Evolutionary conservation across 306 rosid genomes (phyloP), one percentile per base, ranked within the genome.

Genomic region (Pyrus betulifolia): DNA sequence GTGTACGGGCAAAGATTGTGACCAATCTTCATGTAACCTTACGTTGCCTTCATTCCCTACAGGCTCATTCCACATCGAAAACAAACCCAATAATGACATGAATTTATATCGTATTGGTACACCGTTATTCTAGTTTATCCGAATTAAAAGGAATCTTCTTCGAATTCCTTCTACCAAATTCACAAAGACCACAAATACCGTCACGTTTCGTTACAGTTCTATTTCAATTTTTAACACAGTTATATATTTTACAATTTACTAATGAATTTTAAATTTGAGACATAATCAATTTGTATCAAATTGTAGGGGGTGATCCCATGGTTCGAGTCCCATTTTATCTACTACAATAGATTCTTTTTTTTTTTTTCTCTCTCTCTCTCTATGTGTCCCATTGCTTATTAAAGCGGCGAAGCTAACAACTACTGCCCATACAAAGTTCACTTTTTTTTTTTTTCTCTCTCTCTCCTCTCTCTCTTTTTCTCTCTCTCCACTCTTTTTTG

Each of bases 1-100:
- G 70, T 74, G 70, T 74, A 61, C 61, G 61, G 70, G 78, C 70
- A 45, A 62, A 62, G 70, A 74, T 74, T 44, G 77, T 11, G 77
- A 74, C 59, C 19, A 19, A 49, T 38, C 68, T 60, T 49, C 14
- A 40, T n/a, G 55, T 17, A 9, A 23, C 27, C 27, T 59, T 11
- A 40, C 77, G 7, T 68, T 38, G 35, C 45, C 21, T 11, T 30
- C n/a, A 3, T 4, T 6, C 42, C 30, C n/a, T 1, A 46, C 40
- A 15, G n/a, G 8, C 67, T 0, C 3, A 8, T 0, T 8, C 14
- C 33, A 31, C 25, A 64, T 22, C 61, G 12, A 55, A 55, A 21
- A 21, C 25, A 55, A 55, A 4, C 27, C 54, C 54, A 3, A n/a
- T 21, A 21, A 21, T 21, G 23, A 21, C 61, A 6, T 55, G 12